phyloP scores from a whole-genome alignment of 352 stramenopile species.

The Stephanocyclus meneghinianus region DNA sequence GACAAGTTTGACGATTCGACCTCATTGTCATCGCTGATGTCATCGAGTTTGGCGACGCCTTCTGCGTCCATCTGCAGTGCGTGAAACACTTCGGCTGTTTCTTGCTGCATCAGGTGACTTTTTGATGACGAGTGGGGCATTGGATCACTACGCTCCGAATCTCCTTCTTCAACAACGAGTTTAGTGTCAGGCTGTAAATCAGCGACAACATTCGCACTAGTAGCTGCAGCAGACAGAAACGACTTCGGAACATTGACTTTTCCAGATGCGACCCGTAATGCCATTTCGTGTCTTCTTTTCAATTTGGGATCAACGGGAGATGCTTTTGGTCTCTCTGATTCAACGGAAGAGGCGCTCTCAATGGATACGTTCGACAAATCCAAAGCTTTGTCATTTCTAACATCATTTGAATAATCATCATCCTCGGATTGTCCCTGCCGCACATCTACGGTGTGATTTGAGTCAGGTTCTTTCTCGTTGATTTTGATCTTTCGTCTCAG shows the following conservation, averaged over 20 bases:
- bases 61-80: background rate
- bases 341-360: too few relatives aligned
- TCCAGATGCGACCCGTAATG: constrained; percentile 11
- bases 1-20: too few relatives aligned
- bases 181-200: background rate
- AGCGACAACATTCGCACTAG: background rate
- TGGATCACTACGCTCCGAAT: background rate
- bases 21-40: too few relatives aligned
- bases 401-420: background rate
- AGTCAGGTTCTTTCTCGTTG: background rate
- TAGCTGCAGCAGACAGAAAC: constrained; percentile 1
- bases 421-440: background rate
- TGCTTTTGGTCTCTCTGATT: background rate
- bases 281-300: constrained; percentile 19
- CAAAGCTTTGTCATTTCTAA: too few relatives aligned
- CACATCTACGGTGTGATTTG: background rate
- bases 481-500: constrained; percentile 9
- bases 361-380: too few relatives aligned
- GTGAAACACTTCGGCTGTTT: background rate
- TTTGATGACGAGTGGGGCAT: background rate
- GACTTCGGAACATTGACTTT: constrained; percentile 14
- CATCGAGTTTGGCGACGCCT: background rate
- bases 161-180: background rate
- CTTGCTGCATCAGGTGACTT: background rate
- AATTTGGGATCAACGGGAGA: background rate